Conservation (phyloP, 2,329 filamentous ascomycete genomes). For the Penicillium sp. region DNA sequence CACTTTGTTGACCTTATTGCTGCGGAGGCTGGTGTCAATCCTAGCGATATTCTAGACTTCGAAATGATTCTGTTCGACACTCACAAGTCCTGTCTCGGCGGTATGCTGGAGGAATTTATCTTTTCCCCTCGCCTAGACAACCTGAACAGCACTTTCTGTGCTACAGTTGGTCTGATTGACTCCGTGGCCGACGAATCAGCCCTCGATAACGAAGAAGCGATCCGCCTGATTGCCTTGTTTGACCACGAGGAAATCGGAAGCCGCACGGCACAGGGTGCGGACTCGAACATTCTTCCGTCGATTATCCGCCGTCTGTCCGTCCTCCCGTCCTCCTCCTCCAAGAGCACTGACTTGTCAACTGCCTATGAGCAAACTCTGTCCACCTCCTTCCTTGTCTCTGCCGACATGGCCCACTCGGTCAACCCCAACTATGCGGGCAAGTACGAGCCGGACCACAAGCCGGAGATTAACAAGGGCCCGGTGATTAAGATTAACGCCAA, state of each 20-base stretch:
- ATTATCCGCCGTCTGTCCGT: conserved; percentile 84
- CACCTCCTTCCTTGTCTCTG: conserved; percentile 89
- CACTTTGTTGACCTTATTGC: conserved; percentile 84
- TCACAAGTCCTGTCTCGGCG: conserved; percentile 84
- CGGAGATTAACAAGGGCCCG: conserved; percentile 92
- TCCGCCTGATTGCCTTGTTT: conserved; percentile 91
- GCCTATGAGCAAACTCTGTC: conserved; percentile 91
- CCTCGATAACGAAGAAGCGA: conserved; percentile 73
- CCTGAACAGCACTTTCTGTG: conserved; percentile 93
- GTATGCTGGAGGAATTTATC: conserved; percentile 89
- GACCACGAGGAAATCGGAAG: conserved; percentile 98
- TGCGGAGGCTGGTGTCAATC: conserved; percentile 68
- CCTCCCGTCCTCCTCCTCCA: conserved; percentile 62
- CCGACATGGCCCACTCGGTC: conserved; percentile 95
- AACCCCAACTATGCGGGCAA: conserved; percentile 93
- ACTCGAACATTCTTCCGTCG: conserved; percentile 86
- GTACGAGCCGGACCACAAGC: conserved; percentile 87
- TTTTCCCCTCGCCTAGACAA: conserved; percentile 97
- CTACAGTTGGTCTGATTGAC: conserved; percentile 77
- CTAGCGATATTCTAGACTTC: conserved; percentile 81
- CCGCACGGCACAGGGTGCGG: conserved; percentile 85
- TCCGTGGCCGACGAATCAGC: conserved; percentile 65
- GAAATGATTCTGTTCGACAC: conserved; percentile 97
- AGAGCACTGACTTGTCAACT: conserved; percentile 65
- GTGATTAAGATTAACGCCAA: conserved; percentile 99